Base-by-base conservation (phyloP, 306 rosid species). In the Lotus japonicus region DNA sequence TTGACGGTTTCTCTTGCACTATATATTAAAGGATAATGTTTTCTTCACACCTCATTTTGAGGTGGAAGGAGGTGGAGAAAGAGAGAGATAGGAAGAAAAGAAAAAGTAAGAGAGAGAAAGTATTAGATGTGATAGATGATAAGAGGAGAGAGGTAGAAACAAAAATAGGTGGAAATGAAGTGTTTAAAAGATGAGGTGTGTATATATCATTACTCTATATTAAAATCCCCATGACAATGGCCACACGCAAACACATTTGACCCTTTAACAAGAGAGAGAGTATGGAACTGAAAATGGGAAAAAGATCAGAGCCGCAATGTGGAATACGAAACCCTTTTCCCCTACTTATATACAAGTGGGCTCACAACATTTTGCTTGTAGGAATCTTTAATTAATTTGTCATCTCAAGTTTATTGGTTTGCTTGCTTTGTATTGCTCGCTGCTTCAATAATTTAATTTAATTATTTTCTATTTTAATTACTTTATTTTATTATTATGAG, bases 191-290 rank as follows among this genome's bases (percentile, higher is more conserved):
- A n/a, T n/a, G n/a, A n/a, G n/a, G n/a, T n/a, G n/a, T n/a, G n/a
- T n/a, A n/a, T n/a, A n/a, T n/a, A n/a, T n/a, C n/a, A n/a, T n/a
- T n/a, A n/a, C n/a, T n/a, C n/a, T n/a, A n/a, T 74, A 58, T 70
- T n/a, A 79, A 69, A 78, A 15, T 65, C 57, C 28, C 14, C 9
- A 54, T 76, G 77, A 80, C 77, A 72, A 91, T 77, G 75, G 82
- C 88, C 88, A 80, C 96, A 91, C 97, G 96, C 97, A 86, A 88
- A 67, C 87, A 64, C 87, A 85, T 82, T 85, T 88, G 97, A 91
- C 91, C 85, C 84, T 76, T 64, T 13, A 59, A 46, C 16, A 11
- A 76, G n/a, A 74, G 17, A 28, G 50, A 35, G 49, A 16, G 13
- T 42, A 38, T 15, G 52, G 17, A 39, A 38, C 35, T 21, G 11